A percentile compares a stretch with the other conserved stretches of the same genome.
These are phyloP conservation scores for Leccinum subtestaceum DNA, from an alignment of 768 basidiomycete genomes.

Conservation along the genomic window DNA sequence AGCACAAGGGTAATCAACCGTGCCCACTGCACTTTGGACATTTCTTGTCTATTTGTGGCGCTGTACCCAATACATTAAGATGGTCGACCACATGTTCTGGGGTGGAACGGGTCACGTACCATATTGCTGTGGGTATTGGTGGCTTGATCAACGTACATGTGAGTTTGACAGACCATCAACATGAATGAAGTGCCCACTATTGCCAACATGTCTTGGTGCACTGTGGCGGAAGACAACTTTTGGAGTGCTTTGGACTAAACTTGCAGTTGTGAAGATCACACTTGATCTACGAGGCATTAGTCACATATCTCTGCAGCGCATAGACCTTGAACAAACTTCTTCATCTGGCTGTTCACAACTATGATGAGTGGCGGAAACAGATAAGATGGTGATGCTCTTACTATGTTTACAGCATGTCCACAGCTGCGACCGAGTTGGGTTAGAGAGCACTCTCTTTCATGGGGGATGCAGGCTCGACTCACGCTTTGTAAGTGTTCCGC, in stretches of 20 bases:
- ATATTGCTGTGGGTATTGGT: constrained; percentile 66
- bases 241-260: constrained; percentile 59
- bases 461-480: constrained; percentile 18
- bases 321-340: constrained; percentile 38
- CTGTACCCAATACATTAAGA: constrained; percentile 28
- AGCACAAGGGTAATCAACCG: constrained; percentile 14
- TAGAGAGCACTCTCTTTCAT: neutral
- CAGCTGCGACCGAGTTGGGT: constrained; percentile 38
- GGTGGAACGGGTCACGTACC: constrained; percentile 33
- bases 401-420: constrained; percentile 51
- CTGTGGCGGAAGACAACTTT: constrained; percentile 45
- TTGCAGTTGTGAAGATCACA: constrained; percentile 59
- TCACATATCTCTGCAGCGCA: neutral
- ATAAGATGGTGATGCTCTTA: constrained; percentile 25
- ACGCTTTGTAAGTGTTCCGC: constrained; percentile 53
- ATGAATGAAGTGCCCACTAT: constrained; percentile 46
- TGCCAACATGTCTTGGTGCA: constrained; percentile 66
- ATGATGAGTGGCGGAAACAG: constrained; percentile 6
- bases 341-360: constrained; percentile 48
- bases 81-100: neutral
- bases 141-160: constrained; percentile 35
- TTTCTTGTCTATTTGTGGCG: constrained; percentile 57
- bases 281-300: constrained; percentile 47
- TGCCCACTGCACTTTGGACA: constrained; percentile 43
- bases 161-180: constrained; percentile 6